Evolutionary conservation across 1,139 yeast species (phyloP).

Genomic region (Kodamaea arcana): DNA sequence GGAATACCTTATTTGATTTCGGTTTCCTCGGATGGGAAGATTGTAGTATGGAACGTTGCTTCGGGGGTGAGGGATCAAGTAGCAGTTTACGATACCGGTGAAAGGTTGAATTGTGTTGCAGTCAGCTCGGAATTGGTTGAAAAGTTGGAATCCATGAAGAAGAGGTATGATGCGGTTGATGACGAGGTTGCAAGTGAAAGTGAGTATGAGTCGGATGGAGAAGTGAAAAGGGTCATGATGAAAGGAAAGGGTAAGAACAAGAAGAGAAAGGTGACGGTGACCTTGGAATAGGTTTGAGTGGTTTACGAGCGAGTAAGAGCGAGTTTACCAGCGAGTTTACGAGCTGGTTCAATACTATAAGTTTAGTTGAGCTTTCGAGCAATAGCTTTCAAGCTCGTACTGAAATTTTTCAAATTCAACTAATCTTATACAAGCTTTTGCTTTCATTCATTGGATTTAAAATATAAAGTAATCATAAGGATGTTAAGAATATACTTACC

Average conservation of each 20-base stretch:
- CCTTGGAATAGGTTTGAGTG: conserved; percentile 52
- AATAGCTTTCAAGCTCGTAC: too few relatives aligned
- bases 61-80: conserved; percentile 58
- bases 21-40: conserved; percentile 88
- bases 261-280: conserved; percentile 46
- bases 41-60: conserved; percentile 82
- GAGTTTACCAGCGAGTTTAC: too few relatives aligned
- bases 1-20: conserved; percentile 58
- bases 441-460: too few relatives aligned
- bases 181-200: conserved; percentile 47
- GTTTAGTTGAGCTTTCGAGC: too few relatives aligned
- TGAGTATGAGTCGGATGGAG: conserved; percentile 64
- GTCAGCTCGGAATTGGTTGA: conserved; percentile 79
- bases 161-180: conserved; percentile 42
- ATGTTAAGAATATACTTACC: too few relatives aligned
- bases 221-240: conserved; percentile 44
- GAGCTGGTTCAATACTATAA: too few relatives aligned
- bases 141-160: conserved; percentile 65
- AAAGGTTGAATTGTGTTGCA: conserved; percentile 82
- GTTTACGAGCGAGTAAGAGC: too few relatives aligned
- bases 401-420: too few relatives aligned
- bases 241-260: conserved; percentile 40
- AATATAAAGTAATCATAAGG: too few relatives aligned
- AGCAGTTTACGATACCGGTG: conserved; percentile 91
- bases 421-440: too few relatives aligned